Percentiles rank a stretch among this genome's conserved stretches.
Evolutionary conservation across 441 rosid genomes (phyloP).

Genomic region (Erodium moschatum): DNA sequence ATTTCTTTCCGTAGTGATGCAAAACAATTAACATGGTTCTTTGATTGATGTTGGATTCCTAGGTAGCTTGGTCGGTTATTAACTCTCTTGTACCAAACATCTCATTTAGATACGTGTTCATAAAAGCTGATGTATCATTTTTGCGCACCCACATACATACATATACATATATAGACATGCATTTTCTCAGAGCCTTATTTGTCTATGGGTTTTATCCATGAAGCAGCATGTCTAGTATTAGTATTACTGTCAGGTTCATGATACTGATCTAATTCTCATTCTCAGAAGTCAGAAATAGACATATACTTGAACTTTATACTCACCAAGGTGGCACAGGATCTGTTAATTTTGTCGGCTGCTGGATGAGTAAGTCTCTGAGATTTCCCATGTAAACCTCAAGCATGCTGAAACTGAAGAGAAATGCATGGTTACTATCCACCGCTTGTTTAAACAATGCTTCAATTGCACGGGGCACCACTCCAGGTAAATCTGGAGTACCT

Average conservation of each 20-base stretch:
- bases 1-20: too few relatives aligned
- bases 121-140: not conserved
- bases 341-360: constrained; percentile 43
- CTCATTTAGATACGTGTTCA: not conserved
- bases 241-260: not conserved
- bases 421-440: constrained; percentile 41
- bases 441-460: constrained; percentile 56
- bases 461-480: constrained; percentile 53
- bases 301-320: constrained; percentile 16
- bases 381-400: constrained; percentile 77
- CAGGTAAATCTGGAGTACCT: constrained; percentile 54
- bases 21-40: too few relatives aligned
- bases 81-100: not conserved
- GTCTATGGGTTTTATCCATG: not conserved
- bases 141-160: not conserved
- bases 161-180: not conserved
- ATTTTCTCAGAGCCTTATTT: not conserved
- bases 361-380: constrained; percentile 58
- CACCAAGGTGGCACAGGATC: constrained; percentile 59
- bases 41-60: not conserved
- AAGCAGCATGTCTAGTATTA: too few relatives aligned
- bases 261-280: not conserved
- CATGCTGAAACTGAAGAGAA: constrained; percentile 61
- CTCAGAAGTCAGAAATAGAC: not conserved
- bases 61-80: not conserved